Conservation (phyloP, 2,329 filamentous ascomycete species). For the Fusarium falciforme region DNA sequence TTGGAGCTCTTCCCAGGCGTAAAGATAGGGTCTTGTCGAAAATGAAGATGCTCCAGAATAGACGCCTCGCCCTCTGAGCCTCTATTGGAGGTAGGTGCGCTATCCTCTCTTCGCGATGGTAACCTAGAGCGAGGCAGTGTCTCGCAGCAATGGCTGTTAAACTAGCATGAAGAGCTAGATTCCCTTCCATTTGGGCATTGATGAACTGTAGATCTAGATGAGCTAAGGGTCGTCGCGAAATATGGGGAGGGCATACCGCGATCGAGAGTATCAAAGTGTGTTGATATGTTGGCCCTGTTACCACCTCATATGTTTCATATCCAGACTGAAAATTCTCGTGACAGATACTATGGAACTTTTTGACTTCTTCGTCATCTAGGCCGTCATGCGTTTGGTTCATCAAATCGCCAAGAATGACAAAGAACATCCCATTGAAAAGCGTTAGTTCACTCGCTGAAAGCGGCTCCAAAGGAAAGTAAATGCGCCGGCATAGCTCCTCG, state of each 20-base stretch:
- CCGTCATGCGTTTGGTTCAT: neutral
- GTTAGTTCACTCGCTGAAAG: neutral
- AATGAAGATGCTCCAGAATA: neutral
- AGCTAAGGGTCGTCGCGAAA: neutral
- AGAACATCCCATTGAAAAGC: neutral
- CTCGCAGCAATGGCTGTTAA: neutral
- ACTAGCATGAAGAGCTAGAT: neutral
- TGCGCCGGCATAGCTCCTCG: neutral
- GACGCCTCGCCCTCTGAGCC: neutral
- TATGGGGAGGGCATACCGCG: neutral
- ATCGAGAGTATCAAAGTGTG: neutral
- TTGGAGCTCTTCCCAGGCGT: neutral
- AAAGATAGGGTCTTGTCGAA: neutral
- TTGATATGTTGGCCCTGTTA: neutral
- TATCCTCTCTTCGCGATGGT: neutral
- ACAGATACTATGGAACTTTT: neutral
- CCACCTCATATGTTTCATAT: neutral
- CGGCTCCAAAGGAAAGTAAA: neutral
- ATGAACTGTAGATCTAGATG: neutral
- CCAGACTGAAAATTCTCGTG: neutral
- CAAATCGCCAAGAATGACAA: neutral
- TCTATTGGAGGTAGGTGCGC: neutral
- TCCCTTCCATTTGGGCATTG: neutral
- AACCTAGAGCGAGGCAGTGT: neutral
- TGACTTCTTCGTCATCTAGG: neutral